A percentile compares a stretch with the other conserved stretches of the same genome.
Conservation (phyloP, 805 yeast genomes). For the Hanseniaspora thailandica region DNA sequence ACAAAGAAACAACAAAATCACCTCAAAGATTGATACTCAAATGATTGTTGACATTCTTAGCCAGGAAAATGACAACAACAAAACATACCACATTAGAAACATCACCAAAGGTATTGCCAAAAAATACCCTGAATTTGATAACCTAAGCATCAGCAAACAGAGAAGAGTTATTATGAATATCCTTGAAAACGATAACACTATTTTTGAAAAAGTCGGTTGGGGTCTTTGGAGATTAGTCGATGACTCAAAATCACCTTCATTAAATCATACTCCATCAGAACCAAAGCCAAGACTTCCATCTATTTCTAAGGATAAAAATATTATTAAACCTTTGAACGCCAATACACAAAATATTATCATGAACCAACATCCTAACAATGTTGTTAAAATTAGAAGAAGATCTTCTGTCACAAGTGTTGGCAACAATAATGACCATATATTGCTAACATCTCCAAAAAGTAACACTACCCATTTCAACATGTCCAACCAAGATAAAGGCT, state of each 20-base stretch:
- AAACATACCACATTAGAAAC: slow-evolving; percentile 52
- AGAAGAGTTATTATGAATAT: slow-evolving; percentile 83
- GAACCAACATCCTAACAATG: slow-evolving; percentile 15
- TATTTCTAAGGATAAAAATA: not conserved
- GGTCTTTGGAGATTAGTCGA: slow-evolving; percentile 69
- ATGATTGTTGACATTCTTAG: slow-evolving; percentile 38
- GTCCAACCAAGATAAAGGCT: not conserved
- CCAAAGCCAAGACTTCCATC: not conserved
- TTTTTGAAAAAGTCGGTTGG: slow-evolving; percentile 91
- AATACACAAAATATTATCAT: not conserved
- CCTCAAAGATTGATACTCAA: slow-evolving; percentile 8
- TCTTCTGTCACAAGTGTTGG: slow-evolving; percentile 19
- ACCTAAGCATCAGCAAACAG: slow-evolving; percentile 73
- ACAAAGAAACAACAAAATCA: slow-evolving; percentile 12
- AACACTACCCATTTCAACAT: too few relatives aligned
- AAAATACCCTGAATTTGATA: slow-evolving; percentile 70
- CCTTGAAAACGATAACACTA: slow-evolving; percentile 57
- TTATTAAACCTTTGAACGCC: not conserved
- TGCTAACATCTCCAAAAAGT: slow-evolving; percentile 14
- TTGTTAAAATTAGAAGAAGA: slow-evolving; percentile 22
- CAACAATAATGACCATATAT: not conserved
- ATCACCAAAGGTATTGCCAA: slow-evolving; percentile 65
- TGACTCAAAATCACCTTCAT: not conserved
- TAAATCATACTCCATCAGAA: not conserved
- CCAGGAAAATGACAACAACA: not conserved